Evolutionary conservation across 345 rosid genomes (phyloP).

Genomic region (Mercurialis annua): DNA sequence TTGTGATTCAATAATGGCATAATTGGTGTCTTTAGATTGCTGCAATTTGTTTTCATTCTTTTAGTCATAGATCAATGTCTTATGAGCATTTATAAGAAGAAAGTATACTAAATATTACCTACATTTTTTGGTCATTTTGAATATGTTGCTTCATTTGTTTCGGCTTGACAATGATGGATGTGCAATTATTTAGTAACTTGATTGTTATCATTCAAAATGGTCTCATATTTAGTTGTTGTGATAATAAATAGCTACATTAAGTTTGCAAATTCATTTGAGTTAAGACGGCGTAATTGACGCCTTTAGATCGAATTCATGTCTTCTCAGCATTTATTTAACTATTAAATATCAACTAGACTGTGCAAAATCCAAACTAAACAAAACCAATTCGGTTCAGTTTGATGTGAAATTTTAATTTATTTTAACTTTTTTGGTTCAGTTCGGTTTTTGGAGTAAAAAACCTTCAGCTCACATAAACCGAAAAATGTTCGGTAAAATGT

Average conservation of each 20-base stretch:
- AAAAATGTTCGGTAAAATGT: too few species aligned
- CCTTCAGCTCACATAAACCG: too few species aligned
- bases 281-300: neutral
- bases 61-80: neutral
- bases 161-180: too few species aligned
- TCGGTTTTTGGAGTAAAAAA: too few species aligned
- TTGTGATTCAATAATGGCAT: neutral
- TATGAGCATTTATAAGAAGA: conserved; percentile 14
- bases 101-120: conserved; percentile 13
- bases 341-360: neutral
- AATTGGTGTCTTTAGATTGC: neutral
- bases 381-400: too few species aligned
- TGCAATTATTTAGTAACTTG: too few species aligned
- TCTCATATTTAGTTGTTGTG: neutral
- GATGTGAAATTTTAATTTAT: too few species aligned
- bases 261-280: neutral
- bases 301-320: neutral
- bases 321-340: neutral
- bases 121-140: neutral
- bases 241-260: neutral
- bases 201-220: neutral
- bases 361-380: too few species aligned
- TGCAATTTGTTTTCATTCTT: neutral
- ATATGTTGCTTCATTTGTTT: too few species aligned
- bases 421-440: too few species aligned